phyloP scores from a whole-genome alignment of 768 basidiomycete genomes.

The Pisolithus albus region DNA sequence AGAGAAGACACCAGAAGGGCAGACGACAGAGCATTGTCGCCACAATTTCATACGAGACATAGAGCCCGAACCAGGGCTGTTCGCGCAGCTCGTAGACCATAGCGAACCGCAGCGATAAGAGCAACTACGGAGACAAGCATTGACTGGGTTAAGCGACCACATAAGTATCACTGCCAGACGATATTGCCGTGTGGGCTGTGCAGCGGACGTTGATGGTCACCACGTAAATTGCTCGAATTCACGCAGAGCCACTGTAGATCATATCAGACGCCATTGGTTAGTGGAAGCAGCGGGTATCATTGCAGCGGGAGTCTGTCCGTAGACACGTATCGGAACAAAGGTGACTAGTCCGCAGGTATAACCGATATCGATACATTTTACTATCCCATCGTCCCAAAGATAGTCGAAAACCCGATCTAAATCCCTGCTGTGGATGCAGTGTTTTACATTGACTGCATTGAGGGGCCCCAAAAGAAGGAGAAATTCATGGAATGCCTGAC shows the following conservation, averaged over 20 bases:
- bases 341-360: not conserved
- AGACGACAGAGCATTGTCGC: constrained; percentile 16
- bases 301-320: not conserved
- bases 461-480: not conserved
- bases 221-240: too few species aligned
- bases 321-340: not conserved
- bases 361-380: constrained; percentile 2
- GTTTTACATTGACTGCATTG: constrained; percentile 3
- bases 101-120: not conserved
- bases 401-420: not conserved
- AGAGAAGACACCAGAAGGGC: constrained; percentile 19
- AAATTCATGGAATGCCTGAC: not conserved
- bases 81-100: constrained; percentile 1
- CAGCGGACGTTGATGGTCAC: not conserved
- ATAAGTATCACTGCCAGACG: too few species aligned
- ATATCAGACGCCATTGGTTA: not conserved
- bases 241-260: too few species aligned
- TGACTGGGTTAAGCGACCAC: too few species aligned
- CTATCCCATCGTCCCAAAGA: not conserved
- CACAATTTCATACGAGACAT: constrained; percentile 15
- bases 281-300: constrained; percentile 2
- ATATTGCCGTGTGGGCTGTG: too few species aligned
- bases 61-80: constrained; percentile 9
- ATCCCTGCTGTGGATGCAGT: constrained; percentile 1
- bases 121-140: not conserved